A percentile compares a stretch with the other conserved stretches of the same genome.
These are phyloP conservation scores for Kernera saxatilis DNA, from an alignment of 345 rosid genomes.

Conservation along the genomic window DNA sequence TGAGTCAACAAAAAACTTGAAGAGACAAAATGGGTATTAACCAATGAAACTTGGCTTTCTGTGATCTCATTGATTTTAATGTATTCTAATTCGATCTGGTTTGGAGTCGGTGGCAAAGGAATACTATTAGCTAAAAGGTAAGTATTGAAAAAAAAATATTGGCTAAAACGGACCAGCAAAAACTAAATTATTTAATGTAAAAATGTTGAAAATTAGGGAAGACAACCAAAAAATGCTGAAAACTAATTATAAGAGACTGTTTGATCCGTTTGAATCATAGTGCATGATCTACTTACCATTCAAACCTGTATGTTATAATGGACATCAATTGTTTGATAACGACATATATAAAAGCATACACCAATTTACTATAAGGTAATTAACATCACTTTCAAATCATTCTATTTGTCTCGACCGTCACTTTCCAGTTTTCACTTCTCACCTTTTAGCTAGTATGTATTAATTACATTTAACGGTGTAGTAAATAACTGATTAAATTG, in stretches of 20 bases:
- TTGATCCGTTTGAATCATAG: no score
- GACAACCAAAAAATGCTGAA: no score
- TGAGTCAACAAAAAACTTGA: constrained; percentile 5
- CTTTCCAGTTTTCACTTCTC: background rate
- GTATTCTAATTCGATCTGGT: background rate
- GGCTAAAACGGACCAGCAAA: background rate
- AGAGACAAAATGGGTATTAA: constrained; percentile 19
- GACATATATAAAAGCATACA: background rate
- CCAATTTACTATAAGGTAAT: background rate
- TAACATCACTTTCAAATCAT: background rate
- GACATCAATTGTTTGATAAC: background rate
- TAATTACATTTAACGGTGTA: background rate
- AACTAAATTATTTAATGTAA: background rate
- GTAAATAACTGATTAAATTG: constrained; percentile 2
- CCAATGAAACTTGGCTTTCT: constrained; percentile 19
- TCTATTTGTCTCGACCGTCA: background rate
- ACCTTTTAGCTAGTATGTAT: background rate
- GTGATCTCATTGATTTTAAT: background rate
- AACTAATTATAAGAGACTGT: no score
- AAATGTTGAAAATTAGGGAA: no score
- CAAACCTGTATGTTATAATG: no score
- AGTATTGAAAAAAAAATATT: background rate
- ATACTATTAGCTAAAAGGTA: no score
- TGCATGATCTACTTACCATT: no score
- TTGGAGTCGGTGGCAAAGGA: background rate